Conservation (phyloP, 257 asterid species). For the Rauvolfia tetraphylla region DNA sequence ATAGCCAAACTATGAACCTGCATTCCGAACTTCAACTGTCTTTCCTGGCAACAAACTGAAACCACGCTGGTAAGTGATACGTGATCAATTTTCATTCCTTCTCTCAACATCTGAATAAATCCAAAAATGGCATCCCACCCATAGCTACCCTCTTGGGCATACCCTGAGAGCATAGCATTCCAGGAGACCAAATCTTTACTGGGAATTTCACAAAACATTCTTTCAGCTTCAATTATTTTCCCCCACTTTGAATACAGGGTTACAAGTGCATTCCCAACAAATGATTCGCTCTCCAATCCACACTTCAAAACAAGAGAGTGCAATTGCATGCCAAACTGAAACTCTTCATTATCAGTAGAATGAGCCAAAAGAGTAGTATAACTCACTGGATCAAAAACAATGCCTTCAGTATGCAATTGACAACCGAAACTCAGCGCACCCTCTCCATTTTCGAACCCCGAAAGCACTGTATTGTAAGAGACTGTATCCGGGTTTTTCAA, state of each 20-base stretch:
- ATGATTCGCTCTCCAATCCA: conserved; percentile 51
- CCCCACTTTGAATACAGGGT: conserved; percentile 72
- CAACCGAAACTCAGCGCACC: conserved; percentile 56
- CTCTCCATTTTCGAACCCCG: conserved; percentile 59
- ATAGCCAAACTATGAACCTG: conserved; percentile 57
- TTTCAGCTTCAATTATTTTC: conserved; percentile 48
- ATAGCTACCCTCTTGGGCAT: conserved; percentile 69
- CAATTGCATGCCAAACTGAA: conserved; percentile 55
- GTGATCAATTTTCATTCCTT: conserved; percentile 53
- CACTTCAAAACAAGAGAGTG: conserved; percentile 52
- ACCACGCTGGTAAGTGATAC: conserved; percentile 69
- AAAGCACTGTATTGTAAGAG: conserved; percentile 70
- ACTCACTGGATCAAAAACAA: conserved; percentile 65
- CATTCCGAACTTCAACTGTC: conserved; percentile 57
- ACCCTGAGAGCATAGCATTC: conserved; percentile 86
- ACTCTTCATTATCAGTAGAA: conserved; percentile 52
- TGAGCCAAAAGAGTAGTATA: conserved; percentile 60
- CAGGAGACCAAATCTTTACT: conserved; percentile 77
- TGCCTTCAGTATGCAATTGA: conserved; percentile 50
- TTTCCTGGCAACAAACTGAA: conserved; percentile 81
- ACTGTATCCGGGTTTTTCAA: conserved; percentile 65
- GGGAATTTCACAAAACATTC: conserved; percentile 52
- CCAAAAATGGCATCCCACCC: conserved; percentile 47
- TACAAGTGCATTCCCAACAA: conserved; percentile 73
- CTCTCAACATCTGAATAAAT: conserved; percentile 58